Evolutionary conservation across 352 stramenopile genomes (phyloP), one percentile per base, ranked within the genome.

Genomic region (Phytophthora melonis): DNA sequence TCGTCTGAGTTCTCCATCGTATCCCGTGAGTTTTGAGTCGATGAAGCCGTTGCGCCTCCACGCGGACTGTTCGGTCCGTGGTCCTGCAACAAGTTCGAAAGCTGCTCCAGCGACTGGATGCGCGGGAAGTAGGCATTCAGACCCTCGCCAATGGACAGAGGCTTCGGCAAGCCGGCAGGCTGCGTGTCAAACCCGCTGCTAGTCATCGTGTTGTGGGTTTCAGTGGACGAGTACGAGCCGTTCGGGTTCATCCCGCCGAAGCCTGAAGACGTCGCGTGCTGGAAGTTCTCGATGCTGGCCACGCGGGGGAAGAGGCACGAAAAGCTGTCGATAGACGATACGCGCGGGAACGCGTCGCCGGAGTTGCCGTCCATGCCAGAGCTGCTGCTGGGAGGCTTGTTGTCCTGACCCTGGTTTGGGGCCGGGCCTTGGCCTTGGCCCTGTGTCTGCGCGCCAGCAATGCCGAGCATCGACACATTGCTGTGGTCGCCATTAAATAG

Each of bases 281-380:
- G 82, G 58, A 95, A 95, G 70, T 91, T 92, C 57, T 95, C 89
- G 58, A 95, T 88, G 60, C 87, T 94, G 50, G 86, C 89, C 61
- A 95, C 88, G 36, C 89, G 89, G 16, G 89, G 89, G 62, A 95
- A 95, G 13, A 95, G 58, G 30, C 86, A 94, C 47, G 86, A 92
- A 63, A 95, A 95, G 72, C 86, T 93, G 77, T 95, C 89, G 60
- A 95, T 93, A 8, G 87, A 94, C 39, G 89, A 95, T 55, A 95
- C 87, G 32, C 89, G 89, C 32, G 82, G 87, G 34, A 91, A 88
- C 8, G 70, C 66, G 47, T 88, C 81, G 21, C 56, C 32, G 1
- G 62, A 65, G 41, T 66, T 74, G 18, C 68, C 66, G 53, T 83
- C 68, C 60, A 78, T 76, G 13, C 53, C 52, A 11, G 53, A 47